These are phyloP conservation scores for Paramecium primaurelia DNA, from an alignment of 73 alveolate species.

Conservation along the genomic window DNA sequence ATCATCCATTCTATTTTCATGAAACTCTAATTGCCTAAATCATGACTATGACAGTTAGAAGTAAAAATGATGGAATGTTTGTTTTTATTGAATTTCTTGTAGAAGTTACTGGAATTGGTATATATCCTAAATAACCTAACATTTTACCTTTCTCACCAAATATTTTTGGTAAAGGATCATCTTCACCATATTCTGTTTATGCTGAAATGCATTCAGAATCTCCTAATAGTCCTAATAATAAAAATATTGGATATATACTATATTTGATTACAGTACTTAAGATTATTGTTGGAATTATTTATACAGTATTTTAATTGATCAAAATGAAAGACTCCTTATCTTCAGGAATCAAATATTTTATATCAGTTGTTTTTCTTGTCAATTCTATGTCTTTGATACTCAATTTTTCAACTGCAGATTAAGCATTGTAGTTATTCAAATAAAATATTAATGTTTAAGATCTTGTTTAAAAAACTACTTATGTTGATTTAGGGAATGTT, in stretches of 20 bases:
- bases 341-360: slow-evolving; percentile 1
- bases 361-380: background rate
- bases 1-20: background rate
- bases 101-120: background rate
- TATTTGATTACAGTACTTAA: background rate
- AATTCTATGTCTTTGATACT: background rate
- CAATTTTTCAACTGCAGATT: background rate
- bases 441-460: background rate
- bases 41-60: background rate
- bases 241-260: background rate
- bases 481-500: slow-evolving; percentile 17
- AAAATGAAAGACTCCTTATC: background rate
- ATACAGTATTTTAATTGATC: background rate
- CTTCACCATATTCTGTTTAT: background rate
- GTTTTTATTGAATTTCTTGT: background rate
- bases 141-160: background rate
- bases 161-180: background rate
- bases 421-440: background rate
- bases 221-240: background rate
- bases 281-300: background rate
- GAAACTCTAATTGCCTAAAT: background rate
- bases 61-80: slow-evolving; percentile 41
- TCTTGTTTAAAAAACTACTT: background rate
- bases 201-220: background rate
- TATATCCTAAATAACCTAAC: background rate